Conservation (phyloP, 2,329 filamentous ascomycete genomes). For the Fusarium musae region DNA sequence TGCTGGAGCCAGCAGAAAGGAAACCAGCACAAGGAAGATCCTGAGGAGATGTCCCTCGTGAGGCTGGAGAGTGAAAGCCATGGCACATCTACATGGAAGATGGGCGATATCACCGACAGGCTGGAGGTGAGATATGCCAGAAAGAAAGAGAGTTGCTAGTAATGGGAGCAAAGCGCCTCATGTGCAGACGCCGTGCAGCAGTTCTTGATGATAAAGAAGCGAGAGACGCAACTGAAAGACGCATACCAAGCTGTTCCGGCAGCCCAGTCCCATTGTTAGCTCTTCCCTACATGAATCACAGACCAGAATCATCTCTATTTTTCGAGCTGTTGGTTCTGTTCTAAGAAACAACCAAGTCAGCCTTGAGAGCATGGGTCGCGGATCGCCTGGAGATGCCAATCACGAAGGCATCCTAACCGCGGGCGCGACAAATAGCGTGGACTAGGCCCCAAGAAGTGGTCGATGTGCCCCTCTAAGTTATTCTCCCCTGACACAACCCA, state of each 20-base stretch:
- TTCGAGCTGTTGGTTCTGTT: conserved; percentile 37
- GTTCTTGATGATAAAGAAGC: conserved; percentile 38
- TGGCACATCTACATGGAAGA: conserved; percentile 39
- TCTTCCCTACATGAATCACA: conserved; percentile 22
- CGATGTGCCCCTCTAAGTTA: neutral
- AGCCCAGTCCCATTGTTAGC: conserved; percentile 30
- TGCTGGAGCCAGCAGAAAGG: conserved; percentile 31
- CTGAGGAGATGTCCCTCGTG: conserved; percentile 28
- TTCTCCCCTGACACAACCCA: conserved; percentile 26
- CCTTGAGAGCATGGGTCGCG: conserved; percentile 23
- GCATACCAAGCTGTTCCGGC: conserved; percentile 7
- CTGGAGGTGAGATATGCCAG: conserved; percentile 6
- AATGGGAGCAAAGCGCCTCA: conserved; percentile 23
- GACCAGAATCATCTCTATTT: neutral
- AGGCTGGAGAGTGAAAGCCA: conserved; percentile 35
- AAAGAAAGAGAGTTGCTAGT: conserved; percentile 15
- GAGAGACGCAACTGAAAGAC: conserved; percentile 14
- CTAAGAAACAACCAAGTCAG: conserved; percentile 33
- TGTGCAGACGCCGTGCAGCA: conserved; percentile 35
- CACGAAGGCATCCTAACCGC: conserved; percentile 41
- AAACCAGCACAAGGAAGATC: conserved; percentile 36
- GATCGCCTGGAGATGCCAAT: conserved; percentile 43
- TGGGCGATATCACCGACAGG: conserved; percentile 1
- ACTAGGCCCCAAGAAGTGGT: conserved; percentile 13
- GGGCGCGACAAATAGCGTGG: conserved; percentile 38